Evolutionary conservation across 805 yeast genomes (phyloP), one percentile per base, ranked within the genome.

Genomic region (Cyberlindnera maritima): DNA sequence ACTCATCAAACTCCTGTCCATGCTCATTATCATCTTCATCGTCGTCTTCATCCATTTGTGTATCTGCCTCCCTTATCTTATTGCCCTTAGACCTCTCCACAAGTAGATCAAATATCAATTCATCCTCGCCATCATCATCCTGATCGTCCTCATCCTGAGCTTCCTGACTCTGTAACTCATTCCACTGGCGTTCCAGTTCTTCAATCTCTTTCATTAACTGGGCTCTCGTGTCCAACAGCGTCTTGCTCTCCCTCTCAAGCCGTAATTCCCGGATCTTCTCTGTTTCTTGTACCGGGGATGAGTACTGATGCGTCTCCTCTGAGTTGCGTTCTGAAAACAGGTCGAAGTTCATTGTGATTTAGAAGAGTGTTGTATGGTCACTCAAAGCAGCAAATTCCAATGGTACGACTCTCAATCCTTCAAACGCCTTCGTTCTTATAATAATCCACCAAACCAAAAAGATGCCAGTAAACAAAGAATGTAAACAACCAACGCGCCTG

Each of bases 251-350:
- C n/a, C 52, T 35, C 20, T 53, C 48, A 10, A 57, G 41, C 25
- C 50, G 43, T 5, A 47, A 12, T 44, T 49, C 53, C 18, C 46
- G 37, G 14, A 52, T 41, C 26, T 21, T 36, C 17, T 49, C 49
- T 7, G 49, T 50, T 8, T 50, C 54, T 26, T 52, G 52, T 4
- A 54, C 49, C 0, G 60, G 61, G 4, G 60, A 56, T 1, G 60
- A 57, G 39, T 15, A 31, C 34, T 28, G 38, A 13, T 34, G 36
- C 37, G 35, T 34, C n/a, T 23, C 36, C 19, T 41, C 47, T 11
- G 48, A 41, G 36, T 40, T 36, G 12, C 37, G 32, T 19, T 50
- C 57, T 18, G 59, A 54, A 29, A 56, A 49, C 6, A 56, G 43
- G 23, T 49, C 57, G 8, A 54, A 33, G 13, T 26, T 25, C 41